These are phyloP conservation scores for Zanthoxylum bungeanum DNA, from an alignment of 345 rosid species.

Conservation along the genomic window DNA sequence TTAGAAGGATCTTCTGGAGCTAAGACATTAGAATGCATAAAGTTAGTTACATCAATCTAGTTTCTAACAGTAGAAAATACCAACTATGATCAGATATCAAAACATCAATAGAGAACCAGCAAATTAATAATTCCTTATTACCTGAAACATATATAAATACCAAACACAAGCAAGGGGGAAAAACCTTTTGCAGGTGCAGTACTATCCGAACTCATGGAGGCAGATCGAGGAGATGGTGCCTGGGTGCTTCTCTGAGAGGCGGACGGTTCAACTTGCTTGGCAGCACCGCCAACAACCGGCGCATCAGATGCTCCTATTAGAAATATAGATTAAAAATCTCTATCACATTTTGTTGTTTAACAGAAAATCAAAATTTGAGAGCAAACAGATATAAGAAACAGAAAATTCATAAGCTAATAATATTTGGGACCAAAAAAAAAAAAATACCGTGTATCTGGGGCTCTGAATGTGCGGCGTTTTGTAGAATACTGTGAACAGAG, in stretches of 20 bases:
- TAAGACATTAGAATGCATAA: slow-evolving; percentile 13
- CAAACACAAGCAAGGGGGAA: neutral
- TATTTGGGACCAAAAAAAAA: too few relatives aligned
- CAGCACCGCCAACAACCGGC: slow-evolving; percentile 29
- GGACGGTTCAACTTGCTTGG: slow-evolving; percentile 44
- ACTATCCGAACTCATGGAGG: slow-evolving; percentile 50
- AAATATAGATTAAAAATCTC: neutral
- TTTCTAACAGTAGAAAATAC: neutral
- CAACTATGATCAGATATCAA: neutral
- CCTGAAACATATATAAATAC: neutral
- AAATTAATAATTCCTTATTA: neutral
- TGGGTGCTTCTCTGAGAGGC: slow-evolving; percentile 42
- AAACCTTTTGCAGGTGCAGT: slow-evolving; percentile 56
- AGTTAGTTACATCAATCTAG: neutral
- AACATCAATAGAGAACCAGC: neutral
- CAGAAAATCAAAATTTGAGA: too few relatives aligned
- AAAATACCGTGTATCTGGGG: slow-evolving; percentile 63
- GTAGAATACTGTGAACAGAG: slow-evolving; percentile 36
- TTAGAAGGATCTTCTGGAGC: slow-evolving; percentile 62
- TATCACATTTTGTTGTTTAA: neutral
- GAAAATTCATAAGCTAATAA: too few relatives aligned
- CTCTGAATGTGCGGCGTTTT: slow-evolving; percentile 55
- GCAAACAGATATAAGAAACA: too few relatives aligned
- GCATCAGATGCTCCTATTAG: slow-evolving; percentile 47
- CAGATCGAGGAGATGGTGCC: slow-evolving; percentile 75